phyloP scores from a whole-genome alignment of 768 basidiomycete species.

The Atractiella rhizophila region DNA sequence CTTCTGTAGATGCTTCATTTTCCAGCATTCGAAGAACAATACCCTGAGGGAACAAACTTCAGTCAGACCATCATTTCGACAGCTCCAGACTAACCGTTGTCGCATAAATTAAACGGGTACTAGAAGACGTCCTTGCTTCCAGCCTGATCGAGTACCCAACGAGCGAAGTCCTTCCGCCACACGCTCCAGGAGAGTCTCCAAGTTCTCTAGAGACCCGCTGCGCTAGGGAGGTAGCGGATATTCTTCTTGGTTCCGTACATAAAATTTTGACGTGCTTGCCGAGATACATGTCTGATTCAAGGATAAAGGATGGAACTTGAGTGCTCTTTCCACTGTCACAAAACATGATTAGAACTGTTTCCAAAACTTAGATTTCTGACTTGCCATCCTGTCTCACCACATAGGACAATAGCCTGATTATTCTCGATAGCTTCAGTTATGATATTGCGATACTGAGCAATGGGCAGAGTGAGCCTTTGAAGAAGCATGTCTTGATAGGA shows the following conservation, averaged over 20 bases:
- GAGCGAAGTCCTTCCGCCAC: conserved; percentile 50
- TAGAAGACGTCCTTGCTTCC: conserved; percentile 25
- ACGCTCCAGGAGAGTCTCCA: conserved; percentile 52
- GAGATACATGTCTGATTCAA: conserved; percentile 60
- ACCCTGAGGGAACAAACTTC: conserved; percentile 25
- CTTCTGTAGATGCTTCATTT: conserved; percentile 61
- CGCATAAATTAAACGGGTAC: conserved; percentile 15
- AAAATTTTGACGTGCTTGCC: conserved; percentile 71
- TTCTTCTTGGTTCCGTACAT: conserved; percentile 84
- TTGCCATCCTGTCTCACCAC: conserved; percentile 52
- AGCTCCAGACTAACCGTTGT: conserved; percentile 13
- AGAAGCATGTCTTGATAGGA: conserved; percentile 64
- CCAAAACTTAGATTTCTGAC: conserved; percentile 20
- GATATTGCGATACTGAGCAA: conserved; percentile 49
- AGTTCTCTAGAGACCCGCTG: conserved; percentile 82
- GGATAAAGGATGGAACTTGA: conserved; percentile 74
- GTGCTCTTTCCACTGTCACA: conserved; percentile 74
- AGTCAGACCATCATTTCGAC: not conserved
- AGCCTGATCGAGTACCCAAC: conserved; percentile 87
- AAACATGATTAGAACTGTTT: not conserved
- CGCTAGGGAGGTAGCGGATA: conserved; percentile 84
- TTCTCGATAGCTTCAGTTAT: conserved; percentile 44
- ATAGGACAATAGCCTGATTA: conserved; percentile 66
- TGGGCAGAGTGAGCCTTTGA: conserved; percentile 52
- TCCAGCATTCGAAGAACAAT: conserved; percentile 96